Base-by-base conservation (phyloP, 495 filamentous ascomycete genomes). In the Extremus antarcticus region DNA sequence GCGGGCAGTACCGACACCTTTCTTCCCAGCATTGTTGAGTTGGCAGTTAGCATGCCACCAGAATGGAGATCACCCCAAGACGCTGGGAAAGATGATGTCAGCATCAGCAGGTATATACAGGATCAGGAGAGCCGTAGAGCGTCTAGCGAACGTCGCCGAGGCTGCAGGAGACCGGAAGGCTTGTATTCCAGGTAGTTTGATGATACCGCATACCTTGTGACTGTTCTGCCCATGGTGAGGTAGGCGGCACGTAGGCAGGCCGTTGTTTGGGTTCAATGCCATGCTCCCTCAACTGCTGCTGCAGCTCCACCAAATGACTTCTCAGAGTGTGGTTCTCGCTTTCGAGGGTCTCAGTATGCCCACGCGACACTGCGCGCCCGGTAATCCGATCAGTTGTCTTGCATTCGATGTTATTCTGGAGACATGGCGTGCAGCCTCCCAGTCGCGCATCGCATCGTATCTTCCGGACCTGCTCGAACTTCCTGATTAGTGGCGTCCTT, bases 341-440 rank as follows among this genome's bases (percentile, higher is more conserved):
- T 63, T 86, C 81, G 53, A 86, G 69, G 13, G 51, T 59, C 38
- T 72, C 70, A 11, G 62, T 64, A 60, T 88, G 84, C 9, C 89
- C 88, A 51, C 90, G 78, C n/a, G 78, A 77, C 25, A 80, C 81
- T 15, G 89, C 86, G 53, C 85, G 81, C 23, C 86, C 86, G n/a
- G 87, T 90, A 59, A 92, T 88, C 25, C 86, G 80, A 67, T 95
- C 90, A 15, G 88, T 94, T 10, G 88, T 86, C 62, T 78, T 79
- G 69, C 89, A 95, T 54, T 82, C 77, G 49, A 81, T 77, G 57
- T 80, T 79, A 52, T 81, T 81, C 65, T 82, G 79, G 56, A 78
- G 70, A 68, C 88, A 94, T 56, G 84, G 80, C 56, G 79, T 80
- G 63, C 88, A 94, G 43, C 88, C 87, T 47, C 80, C 79, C 25